phyloP scores from a whole-genome alignment of 345 rosid genomes.

The Abelmoschus esculentus region DNA sequence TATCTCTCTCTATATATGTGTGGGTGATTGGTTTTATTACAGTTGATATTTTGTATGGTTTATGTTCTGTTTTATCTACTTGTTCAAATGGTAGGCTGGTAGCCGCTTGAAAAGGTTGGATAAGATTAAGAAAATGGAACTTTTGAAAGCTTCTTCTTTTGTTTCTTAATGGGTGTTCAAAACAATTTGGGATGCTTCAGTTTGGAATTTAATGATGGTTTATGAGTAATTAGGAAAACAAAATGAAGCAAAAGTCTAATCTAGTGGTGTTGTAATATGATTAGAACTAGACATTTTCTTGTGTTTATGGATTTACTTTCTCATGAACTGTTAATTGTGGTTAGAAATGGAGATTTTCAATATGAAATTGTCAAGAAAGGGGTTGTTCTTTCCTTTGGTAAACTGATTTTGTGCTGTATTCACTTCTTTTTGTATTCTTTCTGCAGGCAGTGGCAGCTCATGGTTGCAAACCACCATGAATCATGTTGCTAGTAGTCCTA shows the following conservation, averaged over 20 bases:
- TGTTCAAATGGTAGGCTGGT: neutral
- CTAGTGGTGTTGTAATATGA: neutral
- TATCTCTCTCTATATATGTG: neutral
- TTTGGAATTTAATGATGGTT: neutral
- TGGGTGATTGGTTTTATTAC: neutral
- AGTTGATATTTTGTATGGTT: neutral
- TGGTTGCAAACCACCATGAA: constrained; percentile 46
- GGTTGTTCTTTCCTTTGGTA: neutral
- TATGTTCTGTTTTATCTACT: neutral
- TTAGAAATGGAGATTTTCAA: neutral
- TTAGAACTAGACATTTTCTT: no score
- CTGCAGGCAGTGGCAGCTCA: constrained; percentile 39
- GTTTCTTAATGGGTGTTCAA: neutral
- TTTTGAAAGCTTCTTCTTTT: neutral
- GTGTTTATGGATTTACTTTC: no score
- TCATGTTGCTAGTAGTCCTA: constrained; percentile 14
- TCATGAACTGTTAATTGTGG: neutral
- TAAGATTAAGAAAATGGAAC: neutral
- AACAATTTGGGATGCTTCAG: neutral
- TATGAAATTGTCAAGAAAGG: neutral
- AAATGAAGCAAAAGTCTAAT: neutral
- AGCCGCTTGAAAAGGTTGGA: neutral
- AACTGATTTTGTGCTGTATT: neutral
- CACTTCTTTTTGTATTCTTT: constrained; percentile 17
- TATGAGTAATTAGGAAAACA: neutral